These are phyloP conservation scores for Monoraphidium neglectum DNA, from an alignment of 139 green algal genomes.

Conservation along the genomic window DNA sequence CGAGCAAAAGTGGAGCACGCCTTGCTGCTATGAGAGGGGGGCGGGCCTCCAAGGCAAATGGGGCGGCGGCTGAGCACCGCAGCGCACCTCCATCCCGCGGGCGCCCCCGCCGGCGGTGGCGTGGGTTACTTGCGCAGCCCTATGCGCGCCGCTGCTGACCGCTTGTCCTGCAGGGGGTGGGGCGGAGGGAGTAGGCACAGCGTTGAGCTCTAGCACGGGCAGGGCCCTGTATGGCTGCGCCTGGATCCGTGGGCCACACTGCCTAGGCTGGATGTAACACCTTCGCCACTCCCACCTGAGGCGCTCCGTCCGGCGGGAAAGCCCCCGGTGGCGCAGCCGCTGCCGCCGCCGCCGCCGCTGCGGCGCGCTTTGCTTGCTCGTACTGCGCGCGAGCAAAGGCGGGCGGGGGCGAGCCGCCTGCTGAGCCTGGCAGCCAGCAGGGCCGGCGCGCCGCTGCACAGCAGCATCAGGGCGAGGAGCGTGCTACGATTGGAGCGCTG, in stretches of 20 bases:
- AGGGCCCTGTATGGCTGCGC: too few species aligned
- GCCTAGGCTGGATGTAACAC: too few species aligned
- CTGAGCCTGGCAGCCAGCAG: too few species aligned
- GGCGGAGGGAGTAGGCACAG: background rate
- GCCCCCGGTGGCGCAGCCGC: background rate
- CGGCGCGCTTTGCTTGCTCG: conserved; percentile 8
- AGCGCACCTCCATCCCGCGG: background rate
- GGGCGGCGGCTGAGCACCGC: background rate
- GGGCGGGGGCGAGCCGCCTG: too few species aligned
- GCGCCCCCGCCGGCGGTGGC: conserved; percentile 29
- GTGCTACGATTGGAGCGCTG: too few species aligned
- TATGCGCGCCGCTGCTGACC: conserved; percentile 36
- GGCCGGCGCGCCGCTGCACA: too few species aligned
- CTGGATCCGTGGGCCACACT: too few species aligned
- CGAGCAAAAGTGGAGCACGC: too few species aligned
- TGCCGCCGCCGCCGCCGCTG: conserved; percentile 5
- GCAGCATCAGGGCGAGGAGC: too few species aligned
- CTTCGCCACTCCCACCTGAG: too few species aligned
- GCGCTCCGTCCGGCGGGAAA: background rate
- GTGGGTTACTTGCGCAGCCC: conserved; percentile 36
- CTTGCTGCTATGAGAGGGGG: too few species aligned
- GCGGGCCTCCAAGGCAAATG: background rate
- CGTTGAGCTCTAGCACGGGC: too few species aligned
- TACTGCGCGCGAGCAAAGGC: conserved; percentile 12
- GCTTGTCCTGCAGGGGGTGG: conserved; percentile 24